phyloP scores from a whole-genome alignment of 306 rosid genomes.

The Trichosanthes cucumerina region DNA sequence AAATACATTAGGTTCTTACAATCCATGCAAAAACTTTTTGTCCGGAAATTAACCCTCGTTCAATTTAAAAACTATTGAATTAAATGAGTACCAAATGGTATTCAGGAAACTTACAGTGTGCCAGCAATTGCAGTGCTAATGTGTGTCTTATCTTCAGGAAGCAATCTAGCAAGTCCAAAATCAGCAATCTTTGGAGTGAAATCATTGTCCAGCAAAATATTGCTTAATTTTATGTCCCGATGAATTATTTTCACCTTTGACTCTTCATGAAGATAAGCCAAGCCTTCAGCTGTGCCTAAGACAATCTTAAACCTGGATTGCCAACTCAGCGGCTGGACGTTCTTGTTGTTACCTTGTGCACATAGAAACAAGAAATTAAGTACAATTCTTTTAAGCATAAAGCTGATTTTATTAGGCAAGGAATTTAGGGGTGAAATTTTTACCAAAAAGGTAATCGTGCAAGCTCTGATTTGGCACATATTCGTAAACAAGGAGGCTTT shows the following conservation, averaged over 20 bases:
- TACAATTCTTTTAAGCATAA: neutral
- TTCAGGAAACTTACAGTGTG: constrained; percentile 37
- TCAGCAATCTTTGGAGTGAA: constrained; percentile 56
- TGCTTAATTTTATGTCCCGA: constrained; percentile 55
- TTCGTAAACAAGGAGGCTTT: constrained; percentile 62
- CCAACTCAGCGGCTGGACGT: constrained; percentile 36
- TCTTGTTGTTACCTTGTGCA: constrained; percentile 22
- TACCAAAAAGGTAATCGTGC: constrained; percentile 43
- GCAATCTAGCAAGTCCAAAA: constrained; percentile 45
- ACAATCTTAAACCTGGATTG: constrained; percentile 43
- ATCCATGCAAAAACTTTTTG: neutral
- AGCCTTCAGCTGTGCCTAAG: constrained; percentile 54
- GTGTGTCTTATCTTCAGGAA: constrained; percentile 34
- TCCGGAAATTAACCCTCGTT: neutral
- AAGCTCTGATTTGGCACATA: constrained; percentile 48
- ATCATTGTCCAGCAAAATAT: constrained; percentile 48
- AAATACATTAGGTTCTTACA: neutral
- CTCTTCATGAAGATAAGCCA: constrained; percentile 61
- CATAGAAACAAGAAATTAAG: neutral
- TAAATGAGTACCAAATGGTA: neutral
- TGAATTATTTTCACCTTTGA: constrained; percentile 50
- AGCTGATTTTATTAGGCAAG: neutral
- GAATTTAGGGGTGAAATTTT: neutral
- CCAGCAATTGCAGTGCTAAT: constrained; percentile 40
- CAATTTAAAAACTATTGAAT: neutral